A percentile compares a stretch with the other conserved stretches of the same genome.
Evolutionary conservation across 192 early-diverging fungal species (phyloP).

Genomic region (Pilobolus umbonatus): DNA sequence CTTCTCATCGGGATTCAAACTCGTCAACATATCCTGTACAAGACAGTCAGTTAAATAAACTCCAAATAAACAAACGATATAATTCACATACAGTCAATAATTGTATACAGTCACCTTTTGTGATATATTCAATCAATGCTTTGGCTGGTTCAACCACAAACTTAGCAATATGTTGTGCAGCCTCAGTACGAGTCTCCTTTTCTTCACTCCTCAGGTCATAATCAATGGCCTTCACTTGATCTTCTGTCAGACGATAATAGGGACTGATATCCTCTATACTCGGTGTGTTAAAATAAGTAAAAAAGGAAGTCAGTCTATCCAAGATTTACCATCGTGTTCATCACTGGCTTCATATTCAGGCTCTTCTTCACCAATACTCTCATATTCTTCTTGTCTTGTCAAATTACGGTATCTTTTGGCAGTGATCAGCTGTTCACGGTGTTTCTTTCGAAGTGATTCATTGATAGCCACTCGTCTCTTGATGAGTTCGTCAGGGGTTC

Average conservation of each 20-base stretch:
- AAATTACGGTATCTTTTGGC: slow-evolving; percentile 54
- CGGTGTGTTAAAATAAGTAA: neutral
- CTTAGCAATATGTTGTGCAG: slow-evolving; percentile 18
- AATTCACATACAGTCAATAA: slow-evolving; percentile 19
- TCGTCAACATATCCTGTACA: slow-evolving; percentile 14
- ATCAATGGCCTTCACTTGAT: slow-evolving; percentile 15
- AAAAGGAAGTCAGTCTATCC: neutral
- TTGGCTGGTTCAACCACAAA: slow-evolving; percentile 27
- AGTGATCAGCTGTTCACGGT: slow-evolving; percentile 65
- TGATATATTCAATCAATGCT: slow-evolving; percentile 23
- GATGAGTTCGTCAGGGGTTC: slow-evolving; percentile 45
- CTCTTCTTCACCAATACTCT: slow-evolving; percentile 16
- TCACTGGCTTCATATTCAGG: neutral
- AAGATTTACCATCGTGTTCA: slow-evolving; percentile 16
- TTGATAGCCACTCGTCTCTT: slow-evolving; percentile 52
- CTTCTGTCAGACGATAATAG: slow-evolving; percentile 11
- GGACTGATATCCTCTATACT: slow-evolving; percentile 19
- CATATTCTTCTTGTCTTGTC: slow-evolving; percentile 26
- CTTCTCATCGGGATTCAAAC: slow-evolving; percentile 14
- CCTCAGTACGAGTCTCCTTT: slow-evolving; percentile 20
- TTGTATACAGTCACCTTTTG: slow-evolving; percentile 27
- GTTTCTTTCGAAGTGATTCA: slow-evolving; percentile 53
- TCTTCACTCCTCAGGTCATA: slow-evolving; percentile 17
- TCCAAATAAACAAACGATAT: neutral
- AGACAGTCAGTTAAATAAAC: neutral